These are phyloP conservation scores for Saccharomyces uvarum DNA, from an alignment of 1,139 yeast species.

Conservation along the genomic window DNA sequence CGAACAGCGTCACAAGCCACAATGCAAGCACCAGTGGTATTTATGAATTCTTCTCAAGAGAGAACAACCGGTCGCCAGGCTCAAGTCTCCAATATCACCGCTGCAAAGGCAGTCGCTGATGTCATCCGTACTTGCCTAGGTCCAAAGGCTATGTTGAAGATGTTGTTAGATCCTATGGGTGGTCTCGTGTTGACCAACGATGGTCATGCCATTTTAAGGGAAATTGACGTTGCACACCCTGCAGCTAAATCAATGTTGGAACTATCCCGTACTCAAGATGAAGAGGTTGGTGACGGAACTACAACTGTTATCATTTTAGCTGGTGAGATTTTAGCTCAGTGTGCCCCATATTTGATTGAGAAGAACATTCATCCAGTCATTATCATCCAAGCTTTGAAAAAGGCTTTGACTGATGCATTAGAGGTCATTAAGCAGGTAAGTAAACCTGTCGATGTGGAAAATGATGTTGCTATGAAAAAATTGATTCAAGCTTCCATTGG, in stretches of 20 bases:
- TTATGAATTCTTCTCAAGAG: conserved; percentile 78
- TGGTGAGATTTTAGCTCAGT: conserved; percentile 92
- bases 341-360: conserved; percentile 82
- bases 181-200: conserved; percentile 96
- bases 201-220: conserved; percentile 89
- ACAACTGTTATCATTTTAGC: conserved; percentile 92
- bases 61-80: conserved; percentile 97
- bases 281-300: conserved; percentile 98
- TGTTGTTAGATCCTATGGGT: conserved; percentile 98
- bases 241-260: conserved; percentile 99
- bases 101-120: conserved; percentile 97
- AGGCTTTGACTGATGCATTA: conserved; percentile 84
- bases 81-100: conserved; percentile 91
- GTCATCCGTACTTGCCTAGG: conserved; percentile 96
- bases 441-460: conserved; percentile 71
- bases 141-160: conserved; percentile 98
- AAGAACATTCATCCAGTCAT: conserved; percentile 95
- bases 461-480: conserved; percentile 81
- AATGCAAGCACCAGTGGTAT: conserved; percentile 73
- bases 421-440: conserved; percentile 81
- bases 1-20: conserved; percentile 11
- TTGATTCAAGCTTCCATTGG: conserved; percentile 90
- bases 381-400: conserved; percentile 87
- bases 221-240: conserved; percentile 90
- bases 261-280: conserved; percentile 94